Conservation (phyloP, 768 basidiomycete species). For the Cystofilobasidium capitatum region DNA sequence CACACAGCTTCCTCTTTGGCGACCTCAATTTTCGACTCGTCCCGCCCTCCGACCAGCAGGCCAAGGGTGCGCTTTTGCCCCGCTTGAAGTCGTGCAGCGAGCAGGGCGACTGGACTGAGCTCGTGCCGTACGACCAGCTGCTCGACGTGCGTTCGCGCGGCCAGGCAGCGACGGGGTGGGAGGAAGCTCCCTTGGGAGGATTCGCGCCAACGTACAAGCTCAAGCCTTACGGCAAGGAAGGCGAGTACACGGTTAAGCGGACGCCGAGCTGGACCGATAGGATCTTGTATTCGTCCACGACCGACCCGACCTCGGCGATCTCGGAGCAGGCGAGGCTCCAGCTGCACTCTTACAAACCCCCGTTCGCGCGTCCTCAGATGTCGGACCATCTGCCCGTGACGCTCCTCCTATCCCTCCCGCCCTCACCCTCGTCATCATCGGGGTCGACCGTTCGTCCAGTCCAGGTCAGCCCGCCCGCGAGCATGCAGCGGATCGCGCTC, state of each 20-base stretch:
- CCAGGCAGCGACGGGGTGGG: constrained; percentile 58
- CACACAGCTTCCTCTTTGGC: constrained; percentile 85
- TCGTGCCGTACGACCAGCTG: constrained; percentile 6
- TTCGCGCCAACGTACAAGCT: constrained; percentile 93
- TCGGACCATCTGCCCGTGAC: constrained; percentile 96
- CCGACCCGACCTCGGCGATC: constrained; percentile 25
- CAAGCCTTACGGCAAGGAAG: constrained; percentile 58
- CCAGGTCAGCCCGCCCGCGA: background rate
- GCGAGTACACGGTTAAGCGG: constrained; percentile 72
- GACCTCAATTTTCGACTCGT: constrained; percentile 84
- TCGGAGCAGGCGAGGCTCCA: constrained; percentile 44
- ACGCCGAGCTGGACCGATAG: constrained; percentile 89
- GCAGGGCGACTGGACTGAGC: background rate
- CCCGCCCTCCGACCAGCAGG: constrained; percentile 43
- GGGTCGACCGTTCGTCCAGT: constrained; percentile 34
- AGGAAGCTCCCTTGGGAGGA: constrained; percentile 76
- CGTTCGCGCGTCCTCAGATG: constrained; percentile 69
- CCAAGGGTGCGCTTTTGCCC: constrained; percentile 44
- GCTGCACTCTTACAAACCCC: constrained; percentile 51
- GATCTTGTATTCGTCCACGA: constrained; percentile 69
- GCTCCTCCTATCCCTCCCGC: constrained; percentile 53
- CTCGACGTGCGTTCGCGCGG: constrained; percentile 49
- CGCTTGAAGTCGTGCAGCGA: constrained; percentile 38
- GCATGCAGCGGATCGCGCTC: constrained; percentile 34
- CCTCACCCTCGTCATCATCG: constrained; percentile 36